Evolutionary conservation across 192 early-diverging fungal genomes (phyloP), one percentile per base, ranked within the genome.

Genomic region (Gryganskiella cystojenkinii): DNA sequence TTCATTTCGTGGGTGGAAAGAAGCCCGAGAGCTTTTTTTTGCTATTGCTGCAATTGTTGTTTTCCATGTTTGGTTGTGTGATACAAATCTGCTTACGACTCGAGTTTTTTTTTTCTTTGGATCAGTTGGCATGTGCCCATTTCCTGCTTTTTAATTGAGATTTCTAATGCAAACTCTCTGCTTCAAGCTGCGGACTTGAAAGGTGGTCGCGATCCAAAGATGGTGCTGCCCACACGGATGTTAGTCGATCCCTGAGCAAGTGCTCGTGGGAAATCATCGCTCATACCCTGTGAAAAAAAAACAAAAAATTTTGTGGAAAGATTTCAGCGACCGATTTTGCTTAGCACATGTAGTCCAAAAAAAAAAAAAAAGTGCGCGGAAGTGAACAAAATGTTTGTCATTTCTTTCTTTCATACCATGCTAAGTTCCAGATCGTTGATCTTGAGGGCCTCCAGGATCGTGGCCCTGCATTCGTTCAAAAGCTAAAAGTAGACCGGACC

Each of bases 141-240:
- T 13, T 40, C 37, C 37, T n/a, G 37, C 37, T 40, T 40, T 40
- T 40, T 40, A n/a, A 40, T 40, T 40, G 37, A 40, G n/a, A n/a
- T 52, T 25, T 4, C 15, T 52, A 3, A 24, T 30, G 25, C n/a
- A n/a, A n/a, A n/a, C n/a, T n/a, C n/a, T n/a, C n/a, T n/a, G n/a
- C n/a, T n/a, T n/a, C n/a, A 52, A 20, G 42, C 59, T 2, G 54
- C 31, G 4, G 72, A 15, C 65, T 76, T 67, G 51, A 60, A 73
- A 3, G 67, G 59, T 22, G 80, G 80, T 47, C 92, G 84, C 8
- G 81, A 68, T 27, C 98, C 98, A 88, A 99, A 99, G 53, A 99
- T 94, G 20, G 84, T 90, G 61, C 89, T 93, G 10, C 98, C 98
- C 10, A 98, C 92, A n/a, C 98, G 91, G 31, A 99, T 91, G 68